These are phyloP conservation scores for Tylopilus plumbeoviolaceoides DNA, from an alignment of 768 basidiomycete genomes.

Conservation along the genomic window DNA sequence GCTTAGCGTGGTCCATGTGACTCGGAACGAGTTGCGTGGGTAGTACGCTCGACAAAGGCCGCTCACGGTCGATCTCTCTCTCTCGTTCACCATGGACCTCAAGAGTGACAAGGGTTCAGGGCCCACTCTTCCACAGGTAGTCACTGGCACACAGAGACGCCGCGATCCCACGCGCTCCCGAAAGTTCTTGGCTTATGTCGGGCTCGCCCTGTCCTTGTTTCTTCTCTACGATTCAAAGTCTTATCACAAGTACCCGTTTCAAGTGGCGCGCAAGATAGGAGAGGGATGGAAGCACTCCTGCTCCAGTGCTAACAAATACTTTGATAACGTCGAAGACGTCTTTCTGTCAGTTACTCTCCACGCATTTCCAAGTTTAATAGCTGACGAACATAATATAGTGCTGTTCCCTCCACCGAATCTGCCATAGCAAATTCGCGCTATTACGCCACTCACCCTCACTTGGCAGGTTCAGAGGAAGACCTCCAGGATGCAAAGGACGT, in stretches of 20 bases:
- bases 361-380: neutral
- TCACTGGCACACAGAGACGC: too few species aligned
- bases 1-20: too few species aligned
- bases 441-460: conserved; percentile 67
- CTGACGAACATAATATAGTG: conserved; percentile 31
- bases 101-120: too few species aligned
- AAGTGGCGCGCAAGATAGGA: conserved; percentile 1
- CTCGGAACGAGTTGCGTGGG: too few species aligned
- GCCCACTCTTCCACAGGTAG: too few species aligned
- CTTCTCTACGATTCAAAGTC: conserved; percentile 8
- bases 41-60: too few species aligned
- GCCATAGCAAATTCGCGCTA: conserved; percentile 53
- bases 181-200: conserved; percentile 4
- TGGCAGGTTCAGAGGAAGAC: conserved; percentile 64
- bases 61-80: too few species aligned
- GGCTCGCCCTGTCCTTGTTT: conserved; percentile 4
- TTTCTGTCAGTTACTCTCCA: conserved; percentile 28
- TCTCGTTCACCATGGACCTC: too few species aligned
- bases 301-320: neutral
- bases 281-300: conserved; percentile 1
- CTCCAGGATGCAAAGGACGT: conserved; percentile 61
- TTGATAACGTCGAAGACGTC: conserved; percentile 26
- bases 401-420: conserved; percentile 52
- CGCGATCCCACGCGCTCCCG: neutral
- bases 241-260: neutral